Base-by-base conservation (phyloP, 352 stramenopile species). In the Pilasporangium apinafurcum region DNA sequence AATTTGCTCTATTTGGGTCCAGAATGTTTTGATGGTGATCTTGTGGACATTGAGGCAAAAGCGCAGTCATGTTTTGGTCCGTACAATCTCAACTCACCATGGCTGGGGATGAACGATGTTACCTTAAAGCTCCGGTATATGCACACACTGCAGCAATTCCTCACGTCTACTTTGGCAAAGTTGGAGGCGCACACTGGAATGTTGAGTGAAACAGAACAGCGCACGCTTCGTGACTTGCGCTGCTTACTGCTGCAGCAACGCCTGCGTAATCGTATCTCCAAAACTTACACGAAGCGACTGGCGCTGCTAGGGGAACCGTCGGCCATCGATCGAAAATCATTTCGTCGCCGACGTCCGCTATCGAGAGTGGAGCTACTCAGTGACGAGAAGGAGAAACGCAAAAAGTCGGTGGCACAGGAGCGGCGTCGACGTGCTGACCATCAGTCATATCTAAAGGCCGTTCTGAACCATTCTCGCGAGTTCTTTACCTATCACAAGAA, bases 401-500 rank as follows among this genome's bases (percentile, higher is more conserved):
- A 88, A 43, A 86, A 86, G 44, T 86, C 74, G 1, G 70, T 93
- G 8, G 75, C 79, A n/a, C 68, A 83, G 28, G 78, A 91, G 47
- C 92, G 92, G 58, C 74, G 90, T 38, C 77, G 78, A 6, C 77
- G 78, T 8, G 73, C 76, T 5, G 65, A 86, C 28, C 80, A 87
- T 24, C 80, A 91, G 45, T 58, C 75, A 36, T 94, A 92, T 48
- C 53, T 94, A 28, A 86, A 86, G 42, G 75, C 78, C 0, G 69
- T 94, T 4, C 40, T 92, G 28, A 87, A 88, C 47, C 83, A 94
- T 51, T 85, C 80, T 38, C 72, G 83, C 13, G 80, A 92, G 45
- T 94, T 94, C 31, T 88, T 88, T 24, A 61, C 68, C n/a, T 92
- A 79, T 45, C 83, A 94, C 59, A 91, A 91, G 60, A 85, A 90